Evolutionary conservation across 169 alveolate genomes (phyloP).

Genomic region (Toxoplasma gondii): DNA sequence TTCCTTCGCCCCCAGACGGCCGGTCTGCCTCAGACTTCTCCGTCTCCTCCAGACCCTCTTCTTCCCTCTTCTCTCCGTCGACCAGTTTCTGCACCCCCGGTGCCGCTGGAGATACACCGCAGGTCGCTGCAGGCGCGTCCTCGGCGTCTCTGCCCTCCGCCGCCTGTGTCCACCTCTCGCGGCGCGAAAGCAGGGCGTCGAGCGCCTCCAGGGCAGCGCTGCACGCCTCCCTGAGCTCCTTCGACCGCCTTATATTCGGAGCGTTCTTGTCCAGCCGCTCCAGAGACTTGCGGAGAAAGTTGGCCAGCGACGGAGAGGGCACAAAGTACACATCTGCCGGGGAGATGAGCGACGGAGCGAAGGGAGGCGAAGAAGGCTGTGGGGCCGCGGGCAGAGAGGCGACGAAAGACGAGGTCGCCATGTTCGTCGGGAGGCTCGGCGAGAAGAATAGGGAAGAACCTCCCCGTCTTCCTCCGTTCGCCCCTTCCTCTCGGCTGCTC

Average conservation of each 20-base stretch:
- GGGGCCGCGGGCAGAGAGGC: not conserved
- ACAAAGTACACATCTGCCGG: not conserved
- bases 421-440: no score
- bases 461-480: no score
- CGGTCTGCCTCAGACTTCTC: not conserved
- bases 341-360: not conserved
- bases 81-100: not conserved
- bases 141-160: not conserved
- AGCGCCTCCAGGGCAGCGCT: constrained; percentile 27
- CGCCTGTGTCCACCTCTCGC: not conserved
- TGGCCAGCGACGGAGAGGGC: not conserved
- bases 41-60: not conserved
- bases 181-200: not conserved
- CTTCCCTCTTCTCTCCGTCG: not conserved
- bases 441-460: no score
- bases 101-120: not conserved
- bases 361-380: not conserved
- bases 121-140: not conserved
- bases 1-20: not conserved
- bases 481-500: no score
- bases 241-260: not conserved
- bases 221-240: constrained; percentile 20
- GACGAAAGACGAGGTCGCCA: not conserved
- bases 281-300: not conserved
- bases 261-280: not conserved